Base-by-base conservation (phyloP, 2,329 filamentous ascomycete species). In the Diaporthe sp. region DNA sequence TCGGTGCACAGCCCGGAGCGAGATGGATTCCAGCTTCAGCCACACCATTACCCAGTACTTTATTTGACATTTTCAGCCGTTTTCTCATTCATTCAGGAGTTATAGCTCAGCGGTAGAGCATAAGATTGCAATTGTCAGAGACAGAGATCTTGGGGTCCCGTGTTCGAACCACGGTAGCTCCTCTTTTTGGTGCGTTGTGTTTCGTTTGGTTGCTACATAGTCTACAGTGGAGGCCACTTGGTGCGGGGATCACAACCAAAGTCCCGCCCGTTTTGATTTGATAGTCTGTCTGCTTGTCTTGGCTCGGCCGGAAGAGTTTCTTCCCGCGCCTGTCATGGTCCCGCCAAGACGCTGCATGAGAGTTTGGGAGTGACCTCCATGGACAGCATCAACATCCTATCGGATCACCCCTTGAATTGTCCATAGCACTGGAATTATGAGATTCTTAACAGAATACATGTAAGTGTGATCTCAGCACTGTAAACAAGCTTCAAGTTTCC, bases 281-380 rank as follows among this genome's bases (percentile, higher is more conserved):
- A 39, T 25, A 7, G 19, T 37, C 19, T 68, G 2, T 15, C 10
- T 25, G 13, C 46, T 28, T 10, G 31, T 55, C 31, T 53, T 53
- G 19, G 65, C 65, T 12, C 34, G n/a, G 15, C n/a, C 46, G 65
- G 65, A 68, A 68, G 22, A 25, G 31, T 5, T 13, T 39, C 46
- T 68, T 53, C 46, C 65, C 62, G 62, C 10, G 37, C 19, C 34
- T 39, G 22, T 59, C 57, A 59, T 59, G 37, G 37, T 25, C 8
- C 12, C 8, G 65, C 65, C 31, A 68, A 68, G 65, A 19, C 4
- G 13, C 44, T 53, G n/a, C 46, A 68, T 49, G 61, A 65, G 37
- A 39, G 62, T 68, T 53, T 68, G 31, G 46, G 15, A 39, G 62
- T 22, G 4, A 25, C 34, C 46, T 39, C 6, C 44, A 53, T 28